A percentile compares a stretch with the other conserved stretches of the same genome.
Conservation (phyloP, 805 yeast species). For the Candida caryicola region DNA sequence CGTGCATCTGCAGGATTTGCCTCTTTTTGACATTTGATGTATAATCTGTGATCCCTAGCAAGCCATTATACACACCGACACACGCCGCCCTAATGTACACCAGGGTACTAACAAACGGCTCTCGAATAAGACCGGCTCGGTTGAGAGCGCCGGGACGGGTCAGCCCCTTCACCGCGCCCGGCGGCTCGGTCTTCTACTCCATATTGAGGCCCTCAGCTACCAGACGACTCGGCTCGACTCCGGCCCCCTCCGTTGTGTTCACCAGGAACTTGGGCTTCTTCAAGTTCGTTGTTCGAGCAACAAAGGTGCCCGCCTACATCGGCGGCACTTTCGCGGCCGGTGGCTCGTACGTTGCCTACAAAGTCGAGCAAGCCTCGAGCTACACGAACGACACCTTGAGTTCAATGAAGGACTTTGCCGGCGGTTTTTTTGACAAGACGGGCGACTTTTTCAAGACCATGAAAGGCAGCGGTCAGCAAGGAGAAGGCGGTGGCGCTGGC, state of each 20-base stretch:
- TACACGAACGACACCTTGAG: conserved; percentile 67
- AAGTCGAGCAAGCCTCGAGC: conserved; percentile 79
- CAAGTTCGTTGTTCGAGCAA: conserved; percentile 51
- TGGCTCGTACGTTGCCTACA: conserved; percentile 87
- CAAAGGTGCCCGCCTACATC: conserved; percentile 71
- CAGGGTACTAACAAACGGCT: neutral
- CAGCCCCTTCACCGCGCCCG: neutral
- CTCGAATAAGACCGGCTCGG: neutral
- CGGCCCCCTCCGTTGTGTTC: neutral
- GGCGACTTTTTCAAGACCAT: conserved; percentile 42
- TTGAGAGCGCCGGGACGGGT: neutral
- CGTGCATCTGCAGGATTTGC: neutral
- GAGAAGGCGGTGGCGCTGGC: conserved; percentile 26
- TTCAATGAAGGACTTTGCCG: conserved; percentile 60
- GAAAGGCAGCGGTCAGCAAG: conserved; percentile 19
- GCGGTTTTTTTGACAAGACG: conserved; percentile 48
- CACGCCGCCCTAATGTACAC: neutral
- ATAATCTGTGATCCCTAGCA: no score
- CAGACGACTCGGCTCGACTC: neutral
- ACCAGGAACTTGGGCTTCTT: conserved; percentile 34
- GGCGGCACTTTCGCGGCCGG: conserved; percentile 95
- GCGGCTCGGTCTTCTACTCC: neutral
- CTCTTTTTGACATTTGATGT: no score
- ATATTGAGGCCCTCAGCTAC: neutral
- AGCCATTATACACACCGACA: no score